These are phyloP conservation scores for Fragaria iinumae DNA, from an alignment of 306 rosid species.

Conservation along the genomic window DNA sequence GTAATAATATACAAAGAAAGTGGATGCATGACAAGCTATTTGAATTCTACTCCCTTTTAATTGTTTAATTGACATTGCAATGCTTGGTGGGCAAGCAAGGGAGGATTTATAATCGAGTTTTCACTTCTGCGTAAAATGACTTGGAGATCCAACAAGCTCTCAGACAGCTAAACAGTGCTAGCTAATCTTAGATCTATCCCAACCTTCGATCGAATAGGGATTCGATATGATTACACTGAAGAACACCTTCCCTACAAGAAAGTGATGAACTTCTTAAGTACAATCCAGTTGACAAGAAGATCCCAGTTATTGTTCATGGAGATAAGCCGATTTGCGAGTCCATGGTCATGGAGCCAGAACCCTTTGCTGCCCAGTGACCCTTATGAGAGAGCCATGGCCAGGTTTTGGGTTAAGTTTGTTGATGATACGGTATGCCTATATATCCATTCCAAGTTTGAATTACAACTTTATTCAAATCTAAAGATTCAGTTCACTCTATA, in stretches of 20 bases:
- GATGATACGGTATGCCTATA: slow-evolving; percentile 31
- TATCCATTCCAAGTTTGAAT: too few species aligned
- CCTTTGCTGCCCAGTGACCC: slow-evolving; percentile 45
- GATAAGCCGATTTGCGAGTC: slow-evolving; percentile 55
- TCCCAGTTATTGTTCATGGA: slow-evolving; percentile 52
- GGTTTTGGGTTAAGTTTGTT: slow-evolving; percentile 46
- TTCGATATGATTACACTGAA: slow-evolving; percentile 41
- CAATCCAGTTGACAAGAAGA: slow-evolving; percentile 50
- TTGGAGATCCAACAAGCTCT: not conserved
- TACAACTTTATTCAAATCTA: too few species aligned
- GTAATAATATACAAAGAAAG: too few species aligned
- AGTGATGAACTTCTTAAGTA: slow-evolving; percentile 36
- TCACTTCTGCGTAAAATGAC: not conserved
- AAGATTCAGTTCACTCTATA: too few species aligned
- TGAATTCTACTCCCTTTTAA: not conserved
- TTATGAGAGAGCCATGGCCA: slow-evolving; percentile 39
- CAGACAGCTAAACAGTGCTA: not conserved
- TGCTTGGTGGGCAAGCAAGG: not conserved
- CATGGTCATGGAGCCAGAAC: slow-evolving; percentile 39
- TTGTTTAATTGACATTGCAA: not conserved
- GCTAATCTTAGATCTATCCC: not conserved
- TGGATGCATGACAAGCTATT: too few species aligned
- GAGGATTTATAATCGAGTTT: not conserved
- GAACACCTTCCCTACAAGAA: slow-evolving; percentile 45
- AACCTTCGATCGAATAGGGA: slow-evolving; percentile 29